phyloP scores from a whole-genome alignment of 2,329 filamentous ascomycete genomes.

The Mycosphaerelloides madeirae region DNA sequence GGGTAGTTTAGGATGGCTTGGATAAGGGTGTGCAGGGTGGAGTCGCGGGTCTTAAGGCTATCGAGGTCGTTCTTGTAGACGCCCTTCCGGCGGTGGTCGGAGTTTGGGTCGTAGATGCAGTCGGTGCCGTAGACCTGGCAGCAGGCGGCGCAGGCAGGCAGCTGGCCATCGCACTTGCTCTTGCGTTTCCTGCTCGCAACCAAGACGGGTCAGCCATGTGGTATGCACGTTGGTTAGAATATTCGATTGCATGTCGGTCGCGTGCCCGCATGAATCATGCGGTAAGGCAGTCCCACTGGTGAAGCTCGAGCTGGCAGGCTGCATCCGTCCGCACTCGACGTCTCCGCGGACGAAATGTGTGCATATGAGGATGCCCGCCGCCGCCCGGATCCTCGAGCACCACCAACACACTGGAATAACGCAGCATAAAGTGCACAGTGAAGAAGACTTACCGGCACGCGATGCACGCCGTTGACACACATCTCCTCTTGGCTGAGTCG shows the following conservation, averaged over 20 bases:
- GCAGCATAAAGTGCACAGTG: too few relatives aligned
- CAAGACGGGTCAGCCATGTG: constrained; percentile 8
- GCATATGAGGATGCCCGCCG: too few relatives aligned
- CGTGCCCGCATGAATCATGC: too few relatives aligned
- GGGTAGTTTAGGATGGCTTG: constrained; percentile 87
- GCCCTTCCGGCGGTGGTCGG: constrained; percentile 91
- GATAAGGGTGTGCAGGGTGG: constrained; percentile 85
- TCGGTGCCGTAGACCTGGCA: constrained; percentile 85
- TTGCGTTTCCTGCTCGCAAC: constrained; percentile 30
- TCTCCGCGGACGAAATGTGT: background rate
- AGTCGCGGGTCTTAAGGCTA: constrained; percentile 77
- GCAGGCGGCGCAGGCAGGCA: constrained; percentile 92
- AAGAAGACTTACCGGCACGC: constrained; percentile 25
- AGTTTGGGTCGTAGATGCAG: constrained; percentile 93
- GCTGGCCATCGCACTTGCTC: constrained; percentile 73
- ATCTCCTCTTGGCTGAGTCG: constrained; percentile 41
- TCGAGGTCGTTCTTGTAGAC: constrained; percentile 94
- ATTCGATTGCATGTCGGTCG: background rate
- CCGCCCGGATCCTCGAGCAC: too few relatives aligned
- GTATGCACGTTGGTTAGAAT: background rate
- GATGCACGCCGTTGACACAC: constrained; percentile 34
- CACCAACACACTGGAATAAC: too few relatives aligned
- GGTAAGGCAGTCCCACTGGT: too few relatives aligned
- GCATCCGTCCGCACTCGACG: too few relatives aligned
- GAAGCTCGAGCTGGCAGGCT: too few relatives aligned